phyloP scores from a whole-genome alignment of 352 stramenopile genomes.

The Aphanomyces stellatus region DNA sequence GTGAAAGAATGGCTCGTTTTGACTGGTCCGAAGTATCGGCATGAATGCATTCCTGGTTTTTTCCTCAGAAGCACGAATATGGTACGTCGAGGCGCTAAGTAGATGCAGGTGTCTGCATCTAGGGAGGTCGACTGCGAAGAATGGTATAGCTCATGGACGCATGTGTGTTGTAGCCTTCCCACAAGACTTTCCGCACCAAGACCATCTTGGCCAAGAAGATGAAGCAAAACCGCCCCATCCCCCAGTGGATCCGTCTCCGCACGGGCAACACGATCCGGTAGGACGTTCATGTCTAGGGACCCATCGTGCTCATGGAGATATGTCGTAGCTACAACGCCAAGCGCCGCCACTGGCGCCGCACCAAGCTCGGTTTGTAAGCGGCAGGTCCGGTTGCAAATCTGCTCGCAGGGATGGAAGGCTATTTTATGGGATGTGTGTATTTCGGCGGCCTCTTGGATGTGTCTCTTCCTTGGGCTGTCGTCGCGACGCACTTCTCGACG shows the following conservation, averaged over 20 bases:
- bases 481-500: neutral
- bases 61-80: conserved; percentile 22
- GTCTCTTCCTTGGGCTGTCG: neutral
- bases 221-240: conserved; percentile 99
- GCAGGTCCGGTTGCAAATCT: neutral
- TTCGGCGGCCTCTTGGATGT: neutral
- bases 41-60: conserved; percentile 18
- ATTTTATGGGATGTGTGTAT: neutral
- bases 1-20: conserved; percentile 13
- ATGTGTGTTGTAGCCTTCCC: conserved; percentile 86
- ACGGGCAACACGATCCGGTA: conserved; percentile 99
- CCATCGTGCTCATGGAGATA: neutral
- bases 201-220: conserved; percentile 99
- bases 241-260: conserved; percentile 98
- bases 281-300: neutral
- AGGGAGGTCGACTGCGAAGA: no score
- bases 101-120: no score
- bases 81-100: conserved; percentile 10
- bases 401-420: neutral
- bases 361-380: conserved; percentile 99
- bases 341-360: conserved; percentile 99
- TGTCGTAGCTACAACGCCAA: conserved; percentile 97
- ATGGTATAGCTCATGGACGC: neutral
- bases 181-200: conserved; percentile 99
- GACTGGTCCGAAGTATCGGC: conserved; percentile 17